These are phyloP conservation scores for Aquilaria agallochum DNA, from an alignment of 441 rosid genomes.

Conservation along the genomic window DNA sequence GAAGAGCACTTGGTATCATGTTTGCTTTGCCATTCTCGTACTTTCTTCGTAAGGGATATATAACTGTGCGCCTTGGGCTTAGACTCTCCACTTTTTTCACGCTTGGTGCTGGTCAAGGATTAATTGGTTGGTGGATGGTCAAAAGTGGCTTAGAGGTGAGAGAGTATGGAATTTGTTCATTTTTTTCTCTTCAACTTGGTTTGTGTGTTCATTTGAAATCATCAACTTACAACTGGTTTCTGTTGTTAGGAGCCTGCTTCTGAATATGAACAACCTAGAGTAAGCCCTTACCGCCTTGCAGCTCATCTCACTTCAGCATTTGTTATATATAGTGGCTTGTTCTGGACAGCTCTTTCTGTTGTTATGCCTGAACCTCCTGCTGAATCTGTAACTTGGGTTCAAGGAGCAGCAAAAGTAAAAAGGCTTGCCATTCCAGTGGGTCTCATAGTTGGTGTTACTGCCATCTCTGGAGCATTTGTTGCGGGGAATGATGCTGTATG, in stretches of 20 bases:
- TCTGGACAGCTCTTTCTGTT: constrained; percentile 92
- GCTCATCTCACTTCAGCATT: constrained; percentile 96
- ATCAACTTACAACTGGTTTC: constrained; percentile 11
- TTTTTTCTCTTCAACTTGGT: not conserved
- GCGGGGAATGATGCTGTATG: constrained; percentile 98
- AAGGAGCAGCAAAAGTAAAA: constrained; percentile 81
- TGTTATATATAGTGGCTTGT: constrained; percentile 79
- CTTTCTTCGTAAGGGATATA: constrained; percentile 86
- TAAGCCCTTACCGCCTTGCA: constrained; percentile 88
- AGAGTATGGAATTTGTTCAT: not conserved
- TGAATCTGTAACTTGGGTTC: constrained; percentile 75
- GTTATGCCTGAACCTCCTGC: constrained; percentile 96
- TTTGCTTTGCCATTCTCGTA: constrained; percentile 93
- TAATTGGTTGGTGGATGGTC: constrained; percentile 99
- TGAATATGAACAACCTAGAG: constrained; percentile 85
- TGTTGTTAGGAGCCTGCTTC: constrained; percentile 73
- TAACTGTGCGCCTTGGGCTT: constrained; percentile 74
- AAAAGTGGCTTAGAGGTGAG: constrained; percentile 94
- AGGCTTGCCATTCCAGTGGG: constrained; percentile 78
- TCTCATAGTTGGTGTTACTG: constrained; percentile 80
- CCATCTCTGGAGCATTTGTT: constrained; percentile 89
- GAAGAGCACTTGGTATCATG: constrained; percentile 91
- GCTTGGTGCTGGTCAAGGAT: constrained; percentile 97
- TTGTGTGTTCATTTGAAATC: not conserved
- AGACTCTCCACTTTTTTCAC: constrained; percentile 76